Base-by-base conservation (phyloP, 2,329 filamentous ascomycete species). In the Nemania diffusa region DNA sequence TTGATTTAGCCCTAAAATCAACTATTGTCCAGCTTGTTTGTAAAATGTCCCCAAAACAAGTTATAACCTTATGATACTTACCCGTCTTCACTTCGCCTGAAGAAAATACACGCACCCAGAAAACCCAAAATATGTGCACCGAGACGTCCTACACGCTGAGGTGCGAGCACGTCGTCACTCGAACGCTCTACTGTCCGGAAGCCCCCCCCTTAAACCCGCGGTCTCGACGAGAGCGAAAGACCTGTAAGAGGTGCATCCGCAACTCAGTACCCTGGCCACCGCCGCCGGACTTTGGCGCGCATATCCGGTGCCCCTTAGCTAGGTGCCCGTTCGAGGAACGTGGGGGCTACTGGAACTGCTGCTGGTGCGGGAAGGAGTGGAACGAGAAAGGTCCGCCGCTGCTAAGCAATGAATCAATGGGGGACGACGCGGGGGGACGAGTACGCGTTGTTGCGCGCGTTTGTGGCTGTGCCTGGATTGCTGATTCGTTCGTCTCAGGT, bases 351-450 rank as follows among this genome's bases (percentile, higher is more conserved):
- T 87, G 85, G 85, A 84, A 85, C 75, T 87, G 84, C 75, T 87
- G 84, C 75, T 86, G 84, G 84, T 87, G 84, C 65, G 84, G 84
- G 29, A 85, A 86, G 72, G 78, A 79, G n/a, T 82, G 82, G 79
- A 87, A 87, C 71, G 79, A 79, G 51, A 76, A 78, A 27, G 84
- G 73, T 72, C 22, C 48, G 71, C 56, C 7, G 20, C n/a, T n/a
- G n/a, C n/a, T n/a, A n/a, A n/a, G n/a, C n/a, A n/a, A n/a, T n/a
- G n/a, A n/a, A n/a, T n/a, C n/a, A n/a, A n/a, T n/a, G n/a, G n/a
- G n/a, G n/a, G n/a, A n/a, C n/a, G n/a, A n/a, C n/a, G n/a, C n/a
- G 13, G 24, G 1, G 46, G 20, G 44, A 1, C 32, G 26, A 55
- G 32, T 56, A 34, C 20, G 24, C 55, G 40, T 51, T 22, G 46